Evolutionary conservation across 495 filamentous ascomycete genomes (phyloP).

Genomic region (Oleoguttula mirabilis): DNA sequence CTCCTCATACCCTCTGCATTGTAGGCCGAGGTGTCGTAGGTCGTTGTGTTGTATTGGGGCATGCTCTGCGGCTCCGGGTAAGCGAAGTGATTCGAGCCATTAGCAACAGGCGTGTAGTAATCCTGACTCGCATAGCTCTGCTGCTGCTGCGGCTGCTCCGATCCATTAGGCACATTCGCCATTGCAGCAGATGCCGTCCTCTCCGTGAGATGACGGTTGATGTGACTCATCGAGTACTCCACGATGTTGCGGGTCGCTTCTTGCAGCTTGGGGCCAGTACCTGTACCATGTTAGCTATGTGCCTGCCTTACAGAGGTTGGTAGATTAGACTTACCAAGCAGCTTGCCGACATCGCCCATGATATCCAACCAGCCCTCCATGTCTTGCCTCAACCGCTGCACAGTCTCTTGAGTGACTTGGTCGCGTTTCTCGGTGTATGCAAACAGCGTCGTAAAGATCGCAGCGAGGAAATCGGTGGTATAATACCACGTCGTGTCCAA

Average conservation of each 20-base stretch:
- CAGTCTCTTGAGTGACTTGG: conserved; percentile 41
- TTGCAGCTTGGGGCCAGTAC: conserved; percentile 30
- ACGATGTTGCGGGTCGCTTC: conserved; percentile 26
- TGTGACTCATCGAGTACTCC: conserved; percentile 21
- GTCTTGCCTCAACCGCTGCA: conserved; percentile 46
- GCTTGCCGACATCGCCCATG: conserved; percentile 49
- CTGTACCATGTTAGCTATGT: no score
- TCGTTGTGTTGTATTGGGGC: not conserved
- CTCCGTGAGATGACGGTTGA: conserved; percentile 23
- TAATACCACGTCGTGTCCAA: conserved; percentile 78
- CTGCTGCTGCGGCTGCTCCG: not conserved
- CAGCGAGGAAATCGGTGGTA: conserved; percentile 55
- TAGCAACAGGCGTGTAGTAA: not conserved
- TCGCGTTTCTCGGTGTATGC: conserved; percentile 53
- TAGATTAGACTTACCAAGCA: conserved; percentile 48
- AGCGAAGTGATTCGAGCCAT: not conserved
- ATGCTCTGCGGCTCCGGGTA: not conserved
- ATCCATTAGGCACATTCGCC: not conserved
- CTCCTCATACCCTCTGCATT: not conserved
- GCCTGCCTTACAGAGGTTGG: no score
- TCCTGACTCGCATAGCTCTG: not conserved
- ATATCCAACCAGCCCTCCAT: conserved; percentile 59
- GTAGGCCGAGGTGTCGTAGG: not conserved
- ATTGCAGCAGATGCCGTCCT: conserved; percentile 16
- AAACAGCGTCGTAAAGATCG: conserved; percentile 61